Evolutionary conservation across 192 early-diverging fungal species (phyloP), one percentile per base, ranked within the genome.

Genomic region (Physocladia obscura): DNA sequence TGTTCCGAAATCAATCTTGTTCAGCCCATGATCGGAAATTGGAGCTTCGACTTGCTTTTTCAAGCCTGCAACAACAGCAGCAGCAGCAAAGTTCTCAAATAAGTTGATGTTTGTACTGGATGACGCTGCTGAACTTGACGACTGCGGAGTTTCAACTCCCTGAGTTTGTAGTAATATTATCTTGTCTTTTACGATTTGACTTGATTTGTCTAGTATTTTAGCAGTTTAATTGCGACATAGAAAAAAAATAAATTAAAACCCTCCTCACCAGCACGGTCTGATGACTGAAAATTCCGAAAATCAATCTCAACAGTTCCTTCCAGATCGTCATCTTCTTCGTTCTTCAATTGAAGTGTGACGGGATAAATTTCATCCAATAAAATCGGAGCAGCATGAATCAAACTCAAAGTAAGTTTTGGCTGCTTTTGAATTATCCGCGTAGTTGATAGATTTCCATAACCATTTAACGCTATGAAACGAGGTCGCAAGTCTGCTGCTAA

Each of bases 351-450:
- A n/a, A 92, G 69, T 31, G 72, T 70, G 13, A 92, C 67, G 17
- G 79, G 80, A 62, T 86, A 89, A 17, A 81, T 70, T 60, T 91
- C 90, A 57, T 92, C 87, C 56, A 92, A 59, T n/a, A 87, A 71
- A 1, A 86, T 87, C 19, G 90, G 90, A 1, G 89, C 73, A 24
- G 62, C 62, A 57, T 90, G 84, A 1, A 83, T 67, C 6, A 73
- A 31, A 32, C 70, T 57, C 32, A 92, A 77, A 37, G 78, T 74
- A 0, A 92, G 57, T 27, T 86, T 86, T 31, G 91, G 88, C 40
- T 86, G 86, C 24, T 81, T 77, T 70, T 87, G 82, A 5, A 81
- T 77, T 8, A 91, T 77, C 1, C 84, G 77, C 30, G 70, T 51
- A 8, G 77, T 50, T 4, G 79, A 60, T n/a, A 77, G 78, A 49